These are phyloP conservation scores for Boletus rubescentipes DNA, from an alignment of 768 basidiomycete genomes.

Conservation along the genomic window DNA sequence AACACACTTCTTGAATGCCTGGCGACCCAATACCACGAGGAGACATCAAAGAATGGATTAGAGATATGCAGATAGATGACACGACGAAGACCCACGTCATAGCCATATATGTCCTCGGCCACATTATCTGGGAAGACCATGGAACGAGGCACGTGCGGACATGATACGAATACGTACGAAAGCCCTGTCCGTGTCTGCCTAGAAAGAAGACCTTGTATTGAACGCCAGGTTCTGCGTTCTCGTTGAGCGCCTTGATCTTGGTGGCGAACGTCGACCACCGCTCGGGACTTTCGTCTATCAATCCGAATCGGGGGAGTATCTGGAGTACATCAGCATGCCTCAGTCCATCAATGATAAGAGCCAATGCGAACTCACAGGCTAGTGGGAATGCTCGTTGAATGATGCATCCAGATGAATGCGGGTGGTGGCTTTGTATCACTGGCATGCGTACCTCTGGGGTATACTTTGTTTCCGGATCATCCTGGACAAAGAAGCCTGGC, in stretches of 20 bases:
- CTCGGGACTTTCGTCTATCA: constrained; percentile 39
- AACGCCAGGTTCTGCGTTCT: no score
- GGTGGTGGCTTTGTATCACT: neutral
- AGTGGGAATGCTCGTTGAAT: neutral
- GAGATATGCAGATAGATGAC: neutral
- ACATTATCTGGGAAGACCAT: constrained; percentile 51
- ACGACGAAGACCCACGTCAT: constrained; percentile 24
- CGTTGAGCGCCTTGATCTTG: neutral
- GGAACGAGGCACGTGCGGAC: no score
- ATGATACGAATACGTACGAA: neutral
- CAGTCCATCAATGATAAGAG: neutral
- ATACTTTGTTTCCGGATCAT: neutral
- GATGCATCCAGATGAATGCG: neutral
- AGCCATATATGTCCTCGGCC: constrained; percentile 60
- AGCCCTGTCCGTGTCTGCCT: constrained; percentile 64
- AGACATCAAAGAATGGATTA: no score
- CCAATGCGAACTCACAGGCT: neutral
- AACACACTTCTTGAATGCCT: constrained; percentile 59
- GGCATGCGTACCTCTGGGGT: no score
- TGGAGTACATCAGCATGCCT: constrained; percentile 13
- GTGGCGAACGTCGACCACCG: constrained; percentile 45
- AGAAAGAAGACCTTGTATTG: constrained; percentile 54
- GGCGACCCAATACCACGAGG: neutral
- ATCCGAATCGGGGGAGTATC: no score
- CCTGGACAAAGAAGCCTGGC: constrained; percentile 9